Evolutionary conservation across 2,329 filamentous ascomycete genomes (phyloP).

Genomic region (Dryadomyces quercivorus): DNA sequence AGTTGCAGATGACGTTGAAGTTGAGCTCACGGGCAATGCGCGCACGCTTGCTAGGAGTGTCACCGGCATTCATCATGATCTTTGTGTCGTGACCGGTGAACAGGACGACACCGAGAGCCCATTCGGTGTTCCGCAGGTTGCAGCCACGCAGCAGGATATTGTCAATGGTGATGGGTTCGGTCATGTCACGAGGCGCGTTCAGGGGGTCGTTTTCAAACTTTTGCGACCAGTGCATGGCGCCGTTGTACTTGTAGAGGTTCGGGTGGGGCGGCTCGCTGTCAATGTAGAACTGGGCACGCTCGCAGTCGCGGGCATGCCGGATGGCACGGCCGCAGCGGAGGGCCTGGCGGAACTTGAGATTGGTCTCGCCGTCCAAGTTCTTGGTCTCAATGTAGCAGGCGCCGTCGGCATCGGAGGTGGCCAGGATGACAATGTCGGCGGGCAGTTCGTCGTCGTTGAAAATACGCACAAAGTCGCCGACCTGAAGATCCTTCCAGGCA

Average conservation of each 20-base stretch:
- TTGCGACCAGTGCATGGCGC: conserved; percentile 78
- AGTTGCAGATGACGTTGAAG: conserved; percentile 96
- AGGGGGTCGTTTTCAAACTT: conserved; percentile 47
- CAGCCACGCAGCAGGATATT: conserved; percentile 89
- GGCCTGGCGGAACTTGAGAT: conserved; percentile 87
- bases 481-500: conserved; percentile 87
- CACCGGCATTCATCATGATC: conserved; percentile 97
- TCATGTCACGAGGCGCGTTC: conserved; percentile 60
- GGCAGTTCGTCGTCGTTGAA: conserved; percentile 95
- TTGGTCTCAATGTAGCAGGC: conserved; percentile 98
- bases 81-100: conserved; percentile 96
- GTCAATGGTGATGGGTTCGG: conserved; percentile 87
- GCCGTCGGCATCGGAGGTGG: conserved; percentile 87
- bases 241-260: conserved; percentile 92
- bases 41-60: conserved; percentile 87
- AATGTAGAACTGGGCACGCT: conserved; percentile 73
- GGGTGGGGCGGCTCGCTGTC: conserved; percentile 87
- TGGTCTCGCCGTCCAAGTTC: conserved; percentile 95
- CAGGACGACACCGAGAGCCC: conserved; percentile 82
- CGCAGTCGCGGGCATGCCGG: conserved; percentile 84
- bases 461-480: conserved; percentile 91
- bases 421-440: conserved; percentile 82
- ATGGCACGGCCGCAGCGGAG: conserved; percentile 73
- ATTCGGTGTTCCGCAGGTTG: conserved; percentile 89
- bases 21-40: conserved; percentile 89